These are phyloP conservation scores for Cordyceps fumosorosea DNA, from an alignment of 2,329 filamentous ascomycete genomes.

Conservation along the genomic window DNA sequence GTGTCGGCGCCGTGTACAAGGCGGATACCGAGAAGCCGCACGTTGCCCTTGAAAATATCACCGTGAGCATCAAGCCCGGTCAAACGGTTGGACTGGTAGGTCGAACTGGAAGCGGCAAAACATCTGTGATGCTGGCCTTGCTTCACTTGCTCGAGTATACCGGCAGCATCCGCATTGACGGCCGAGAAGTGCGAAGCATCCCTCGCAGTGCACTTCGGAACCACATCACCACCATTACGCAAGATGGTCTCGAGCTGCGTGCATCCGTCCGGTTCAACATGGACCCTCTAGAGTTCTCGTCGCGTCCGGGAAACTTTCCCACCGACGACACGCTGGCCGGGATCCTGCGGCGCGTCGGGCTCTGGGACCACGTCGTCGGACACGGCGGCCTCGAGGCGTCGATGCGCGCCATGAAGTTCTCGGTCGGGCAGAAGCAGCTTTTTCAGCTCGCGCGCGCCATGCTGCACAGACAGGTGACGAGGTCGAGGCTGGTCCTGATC, in stretches of 20 bases:
- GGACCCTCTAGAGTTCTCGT: not conserved
- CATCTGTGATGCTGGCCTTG: not conserved
- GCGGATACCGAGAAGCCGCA: not conserved
- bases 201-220: not conserved
- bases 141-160: conserved; percentile 4
- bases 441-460: conserved; percentile 6
- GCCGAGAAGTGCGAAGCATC: not conserved
- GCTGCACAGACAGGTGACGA: not conserved
- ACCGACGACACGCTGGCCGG: not conserved
- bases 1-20: conserved; percentile 5
- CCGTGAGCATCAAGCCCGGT: not conserved
- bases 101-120: conserved; percentile 7
- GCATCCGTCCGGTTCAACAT: conserved; percentile 3
- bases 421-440: not conserved
- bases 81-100: not conserved
- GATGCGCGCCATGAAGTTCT: not conserved
- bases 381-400: not conserved
- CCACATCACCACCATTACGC: conserved; percentile 5
- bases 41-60: not conserved
- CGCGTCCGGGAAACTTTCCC: not conserved
- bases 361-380: not conserved
- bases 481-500: not conserved
- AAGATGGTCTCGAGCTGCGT: not conserved
- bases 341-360: not conserved
- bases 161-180: conserved; percentile 5